Evolutionary conservation across 2,329 filamentous ascomycete species (phyloP).

Genomic region (Aspergillus aculeatinus): DNA sequence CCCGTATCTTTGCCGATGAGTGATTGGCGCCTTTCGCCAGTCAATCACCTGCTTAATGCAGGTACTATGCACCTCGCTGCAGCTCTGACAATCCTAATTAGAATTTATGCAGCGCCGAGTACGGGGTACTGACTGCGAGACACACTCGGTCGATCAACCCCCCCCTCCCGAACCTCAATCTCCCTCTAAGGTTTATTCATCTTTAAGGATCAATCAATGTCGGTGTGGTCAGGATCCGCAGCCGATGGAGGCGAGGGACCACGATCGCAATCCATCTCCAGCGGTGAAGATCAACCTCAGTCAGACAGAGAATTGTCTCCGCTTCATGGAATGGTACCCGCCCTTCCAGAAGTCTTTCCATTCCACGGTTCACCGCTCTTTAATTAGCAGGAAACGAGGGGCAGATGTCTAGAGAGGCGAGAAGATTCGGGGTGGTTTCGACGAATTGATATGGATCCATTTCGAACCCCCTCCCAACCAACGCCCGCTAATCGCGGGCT

Average conservation of each 20-base stretch:
- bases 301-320: slow-evolving; percentile 4
- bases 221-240: slow-evolving; percentile 5
- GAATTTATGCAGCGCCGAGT: neutral
- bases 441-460: neutral
- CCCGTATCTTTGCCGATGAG: neutral
- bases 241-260: slow-evolving; percentile 5
- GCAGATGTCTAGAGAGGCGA: neutral
- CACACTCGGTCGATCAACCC: neutral
- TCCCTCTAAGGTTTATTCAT: neutral
- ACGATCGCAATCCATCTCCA: slow-evolving; percentile 7
- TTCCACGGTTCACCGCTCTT: slow-evolving; percentile 21
- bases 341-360: slow-evolving; percentile 18
- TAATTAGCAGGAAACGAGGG: neutral
- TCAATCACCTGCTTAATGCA: neutral
- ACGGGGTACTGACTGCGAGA: neutral
- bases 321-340: slow-evolving; percentile 11
- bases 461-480: neutral
- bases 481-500: neutral
- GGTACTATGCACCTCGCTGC: slow-evolving; percentile 7
- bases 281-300: slow-evolving; percentile 16
- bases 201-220: neutral
- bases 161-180: neutral
- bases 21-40: neutral
- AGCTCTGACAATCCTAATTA: slow-evolving; percentile 4
- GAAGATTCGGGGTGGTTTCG: neutral